Evolutionary conservation across 345 rosid genomes (phyloP).

Genomic region (Eucalyptus sp.): DNA sequence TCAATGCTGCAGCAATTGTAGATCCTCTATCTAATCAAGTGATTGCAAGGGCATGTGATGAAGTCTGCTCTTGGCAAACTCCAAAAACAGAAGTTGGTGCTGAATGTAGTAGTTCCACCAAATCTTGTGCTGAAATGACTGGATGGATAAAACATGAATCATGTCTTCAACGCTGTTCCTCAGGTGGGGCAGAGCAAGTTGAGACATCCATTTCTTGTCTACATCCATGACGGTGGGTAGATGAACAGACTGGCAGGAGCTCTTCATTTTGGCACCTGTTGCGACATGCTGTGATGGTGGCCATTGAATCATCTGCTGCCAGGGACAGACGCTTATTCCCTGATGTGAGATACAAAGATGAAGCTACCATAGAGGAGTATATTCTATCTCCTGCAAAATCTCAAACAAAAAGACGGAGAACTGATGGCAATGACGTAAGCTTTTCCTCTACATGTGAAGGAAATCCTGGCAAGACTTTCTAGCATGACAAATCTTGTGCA

Average conservation of each 20-base stretch:
- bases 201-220: constrained; percentile 40
- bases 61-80: constrained; percentile 21
- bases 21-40: constrained; percentile 46
- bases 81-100: neutral
- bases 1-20: constrained; percentile 72
- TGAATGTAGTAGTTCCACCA: neutral
- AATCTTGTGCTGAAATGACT: neutral
- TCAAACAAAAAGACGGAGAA: constrained; percentile 54
- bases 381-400: constrained; percentile 7
- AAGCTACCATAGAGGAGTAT: constrained; percentile 6
- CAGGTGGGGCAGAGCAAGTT: constrained; percentile 1
- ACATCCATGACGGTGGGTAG: constrained; percentile 59
- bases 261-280: constrained; percentile 50
- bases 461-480: neutral
- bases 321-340: constrained; percentile 65
- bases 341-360: neutral
- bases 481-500: neutral
- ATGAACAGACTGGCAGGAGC: constrained; percentile 3
- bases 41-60: constrained; percentile 57
- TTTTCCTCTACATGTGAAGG: neutral
- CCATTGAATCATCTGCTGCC: constrained; percentile 74
- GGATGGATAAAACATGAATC: neutral
- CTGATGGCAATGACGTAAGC: constrained; percentile 20
- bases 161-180: constrained; percentile 1
- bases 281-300: constrained; percentile 64